Conservation (phyloP, 73 alveolate genomes). For the Tetrahymena thermophila region DNA sequence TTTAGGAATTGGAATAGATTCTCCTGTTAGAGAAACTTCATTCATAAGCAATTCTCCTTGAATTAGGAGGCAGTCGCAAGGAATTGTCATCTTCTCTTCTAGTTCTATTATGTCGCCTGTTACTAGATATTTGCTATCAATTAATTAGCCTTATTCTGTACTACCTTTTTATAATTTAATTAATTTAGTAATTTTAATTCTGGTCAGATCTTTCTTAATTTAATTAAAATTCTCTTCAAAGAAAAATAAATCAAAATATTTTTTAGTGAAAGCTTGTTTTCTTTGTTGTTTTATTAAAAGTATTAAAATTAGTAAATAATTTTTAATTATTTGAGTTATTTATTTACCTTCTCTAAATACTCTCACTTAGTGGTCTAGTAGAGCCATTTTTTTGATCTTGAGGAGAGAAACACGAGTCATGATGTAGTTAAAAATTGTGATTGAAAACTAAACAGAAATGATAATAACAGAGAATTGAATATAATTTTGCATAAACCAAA, state of each 20-base stretch:
- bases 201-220: neutral
- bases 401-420: conserved; percentile 3
- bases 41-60: conserved; percentile 60
- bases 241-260: no score
- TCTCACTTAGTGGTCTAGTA: neutral
- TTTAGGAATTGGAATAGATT: conserved; percentile 62
- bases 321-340: neutral
- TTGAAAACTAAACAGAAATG: conserved; percentile 14
- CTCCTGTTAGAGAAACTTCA: conserved; percentile 69
- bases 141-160: neutral
- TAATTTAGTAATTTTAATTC: neutral
- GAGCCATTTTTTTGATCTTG: conserved; percentile 27
- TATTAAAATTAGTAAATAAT: no score
- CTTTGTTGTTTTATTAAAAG: no score
- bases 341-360: conserved; percentile 12
- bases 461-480: neutral
- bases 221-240: neutral
- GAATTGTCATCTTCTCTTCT: conserved; percentile 37
- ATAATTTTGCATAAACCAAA: conserved; percentile 16
- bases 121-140: conserved; percentile 16
- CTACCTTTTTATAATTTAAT: neutral
- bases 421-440: conserved; percentile 17
- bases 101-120: conserved; percentile 35
- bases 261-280: no score
- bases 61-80: conserved; percentile 65